Conservation (phyloP, 345 rosid genomes). For the Arabis alpina region DNA sequence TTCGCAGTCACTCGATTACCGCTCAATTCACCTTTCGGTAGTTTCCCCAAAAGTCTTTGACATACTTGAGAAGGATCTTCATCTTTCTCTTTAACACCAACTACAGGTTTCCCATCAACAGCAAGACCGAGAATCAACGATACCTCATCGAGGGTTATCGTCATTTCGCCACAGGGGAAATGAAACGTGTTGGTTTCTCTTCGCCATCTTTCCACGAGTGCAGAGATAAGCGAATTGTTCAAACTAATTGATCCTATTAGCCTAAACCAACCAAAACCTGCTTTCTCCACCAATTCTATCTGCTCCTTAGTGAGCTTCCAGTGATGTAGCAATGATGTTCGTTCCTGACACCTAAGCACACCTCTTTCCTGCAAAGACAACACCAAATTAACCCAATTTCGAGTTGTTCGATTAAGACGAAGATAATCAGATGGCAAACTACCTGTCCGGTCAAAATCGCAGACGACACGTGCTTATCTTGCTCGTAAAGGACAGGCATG, state of each 20-base stretch:
- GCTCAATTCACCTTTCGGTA: slow-evolving; percentile 59
- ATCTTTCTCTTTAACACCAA: slow-evolving; percentile 51
- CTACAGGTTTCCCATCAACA: slow-evolving; percentile 73
- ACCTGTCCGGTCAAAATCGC: slow-evolving; percentile 60
- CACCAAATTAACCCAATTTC: neutral
- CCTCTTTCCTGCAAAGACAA: slow-evolving; percentile 58
- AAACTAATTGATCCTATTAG: slow-evolving; percentile 71
- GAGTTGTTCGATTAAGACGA: neutral
- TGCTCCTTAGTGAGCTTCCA: slow-evolving; percentile 71
- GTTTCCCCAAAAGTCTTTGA: slow-evolving; percentile 55
- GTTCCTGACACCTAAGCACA: slow-evolving; percentile 76
- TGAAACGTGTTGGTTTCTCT: slow-evolving; percentile 79
- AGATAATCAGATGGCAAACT: neutral
- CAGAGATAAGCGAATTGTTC: slow-evolving; percentile 76
- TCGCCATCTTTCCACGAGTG: slow-evolving; percentile 76
- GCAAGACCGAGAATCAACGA: slow-evolving; percentile 63
- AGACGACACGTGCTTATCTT: slow-evolving; percentile 65
- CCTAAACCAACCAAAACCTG: slow-evolving; percentile 73
- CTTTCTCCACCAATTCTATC: slow-evolving; percentile 62
- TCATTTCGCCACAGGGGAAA: slow-evolving; percentile 75
- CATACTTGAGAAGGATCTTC: slow-evolving; percentile 61
- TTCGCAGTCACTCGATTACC: slow-evolving; percentile 79
- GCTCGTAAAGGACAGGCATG: slow-evolving; percentile 56
- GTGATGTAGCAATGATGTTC: slow-evolving; percentile 70
- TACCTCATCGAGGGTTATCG: slow-evolving; percentile 70